Evolutionary conservation across 192 early-diverging fungal species (phyloP).

Genomic region (Chytriomyces confervae): DNA sequence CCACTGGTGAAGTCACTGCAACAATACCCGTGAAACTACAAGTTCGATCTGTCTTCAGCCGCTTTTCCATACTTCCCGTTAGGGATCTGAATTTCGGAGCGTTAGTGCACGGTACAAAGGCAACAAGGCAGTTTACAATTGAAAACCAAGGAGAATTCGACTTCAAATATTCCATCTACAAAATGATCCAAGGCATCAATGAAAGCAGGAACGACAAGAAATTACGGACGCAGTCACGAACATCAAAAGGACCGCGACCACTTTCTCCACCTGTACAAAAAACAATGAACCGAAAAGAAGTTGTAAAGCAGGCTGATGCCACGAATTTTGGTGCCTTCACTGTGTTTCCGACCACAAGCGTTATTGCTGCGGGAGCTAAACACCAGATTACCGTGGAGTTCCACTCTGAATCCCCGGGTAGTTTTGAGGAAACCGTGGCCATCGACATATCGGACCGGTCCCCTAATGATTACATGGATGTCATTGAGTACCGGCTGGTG

Average conservation of each 20-base stretch:
- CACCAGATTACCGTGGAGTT: conserved; percentile 67
- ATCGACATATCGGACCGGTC: conserved; percentile 65
- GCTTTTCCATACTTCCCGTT: conserved; percentile 59
- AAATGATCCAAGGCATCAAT: conserved; percentile 44
- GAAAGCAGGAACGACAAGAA: conserved; percentile 51
- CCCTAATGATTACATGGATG: conserved; percentile 51
- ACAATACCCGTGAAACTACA: conserved; percentile 58
- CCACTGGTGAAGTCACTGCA: conserved; percentile 62
- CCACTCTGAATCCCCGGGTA: conserved; percentile 61
- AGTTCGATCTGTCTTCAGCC: conserved; percentile 63
- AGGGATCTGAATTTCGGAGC: conserved; percentile 69
- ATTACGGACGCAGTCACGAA: conserved; percentile 45
- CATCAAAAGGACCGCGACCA: conserved; percentile 41
- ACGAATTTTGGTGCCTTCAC: conserved; percentile 66
- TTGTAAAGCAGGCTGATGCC: conserved; percentile 58
- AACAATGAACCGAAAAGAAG: conserved; percentile 52
- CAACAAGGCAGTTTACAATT: conserved; percentile 57
- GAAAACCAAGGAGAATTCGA: conserved; percentile 72
- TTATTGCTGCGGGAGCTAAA: conserved; percentile 57
- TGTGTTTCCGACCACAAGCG: conserved; percentile 59
- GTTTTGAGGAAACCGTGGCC: conserved; percentile 63
- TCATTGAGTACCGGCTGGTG: conserved; percentile 59
- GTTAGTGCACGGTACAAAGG: conserved; percentile 64
- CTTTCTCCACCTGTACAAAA: conserved; percentile 46
- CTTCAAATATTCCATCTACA: conserved; percentile 65